Percentiles rank a stretch among this genome's conserved stretches.
These are phyloP conservation scores for Fusarium sororula DNA, from an alignment of 2,329 filamentous ascomycete species.

Conservation along the genomic window DNA sequence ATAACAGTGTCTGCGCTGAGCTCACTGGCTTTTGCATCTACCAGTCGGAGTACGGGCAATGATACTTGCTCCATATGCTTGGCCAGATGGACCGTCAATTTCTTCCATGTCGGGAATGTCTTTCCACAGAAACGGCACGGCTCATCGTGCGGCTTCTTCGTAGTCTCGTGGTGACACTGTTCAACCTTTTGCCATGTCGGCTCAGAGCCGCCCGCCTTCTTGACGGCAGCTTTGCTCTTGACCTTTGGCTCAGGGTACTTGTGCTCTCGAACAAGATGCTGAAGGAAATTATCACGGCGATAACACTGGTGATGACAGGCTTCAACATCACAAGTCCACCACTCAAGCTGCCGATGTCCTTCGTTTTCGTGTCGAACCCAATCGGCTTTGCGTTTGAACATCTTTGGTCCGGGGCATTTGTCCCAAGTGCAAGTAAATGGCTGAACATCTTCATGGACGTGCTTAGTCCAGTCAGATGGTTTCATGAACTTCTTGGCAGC, in stretches of 20 bases:
- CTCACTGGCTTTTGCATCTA: constrained; percentile 56
- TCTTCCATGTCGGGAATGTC: constrained; percentile 86
- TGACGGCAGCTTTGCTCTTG: constrained; percentile 76
- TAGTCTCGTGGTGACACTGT: constrained; percentile 76
- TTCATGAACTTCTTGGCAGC: constrained; percentile 86
- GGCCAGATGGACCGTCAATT: constrained; percentile 89
- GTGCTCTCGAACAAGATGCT: constrained; percentile 91
- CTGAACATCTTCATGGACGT: constrained; percentile 92
- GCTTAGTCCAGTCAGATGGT: constrained; percentile 96
- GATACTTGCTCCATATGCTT: constrained; percentile 95
- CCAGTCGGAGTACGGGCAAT: constrained; percentile 76
- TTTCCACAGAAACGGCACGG: constrained; percentile 89
- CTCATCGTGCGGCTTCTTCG: constrained; percentile 73
- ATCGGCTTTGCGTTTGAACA: constrained; percentile 94
- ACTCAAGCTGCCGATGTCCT: constrained; percentile 86
- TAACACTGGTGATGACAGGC: constrained; percentile 87
- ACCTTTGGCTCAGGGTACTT: constrained; percentile 84
- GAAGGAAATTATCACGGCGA: constrained; percentile 90
- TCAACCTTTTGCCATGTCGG: constrained; percentile 82
- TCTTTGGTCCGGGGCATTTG: constrained; percentile 83
- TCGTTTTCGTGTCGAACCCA: constrained; percentile 97
- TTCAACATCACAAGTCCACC: constrained; percentile 85
- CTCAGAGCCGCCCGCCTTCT: constrained; percentile 66
- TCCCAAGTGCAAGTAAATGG: constrained; percentile 94
- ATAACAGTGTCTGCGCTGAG: constrained; percentile 71